These are phyloP conservation scores for Trypanosoma brucei DNA, from an alignment of 208 protist species.

Conservation along the genomic window DNA sequence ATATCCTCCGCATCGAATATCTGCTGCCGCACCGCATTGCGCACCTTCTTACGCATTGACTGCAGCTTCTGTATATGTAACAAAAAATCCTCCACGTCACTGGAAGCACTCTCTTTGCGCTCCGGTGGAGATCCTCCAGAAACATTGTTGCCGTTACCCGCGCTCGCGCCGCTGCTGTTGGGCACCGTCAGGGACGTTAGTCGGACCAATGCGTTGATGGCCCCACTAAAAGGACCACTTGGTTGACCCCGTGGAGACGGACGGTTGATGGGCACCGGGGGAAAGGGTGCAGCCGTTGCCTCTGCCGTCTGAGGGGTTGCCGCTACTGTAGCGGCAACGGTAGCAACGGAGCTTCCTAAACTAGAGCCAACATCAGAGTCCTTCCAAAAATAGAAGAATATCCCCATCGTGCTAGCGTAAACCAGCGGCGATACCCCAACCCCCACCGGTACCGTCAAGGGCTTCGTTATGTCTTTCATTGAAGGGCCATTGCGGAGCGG, in stretches of 20 bases:
- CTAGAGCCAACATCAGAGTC: neutral
- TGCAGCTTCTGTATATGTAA: constrained; percentile 57
- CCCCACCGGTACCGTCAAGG: constrained; percentile 1
- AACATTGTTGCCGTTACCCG: neutral
- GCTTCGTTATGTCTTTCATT: constrained; percentile 7
- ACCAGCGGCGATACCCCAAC: constrained; percentile 8
- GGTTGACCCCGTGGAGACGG: neutral
- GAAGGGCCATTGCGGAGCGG: constrained; percentile 2
- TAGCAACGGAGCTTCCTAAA: neutral
- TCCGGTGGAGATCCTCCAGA: neutral
- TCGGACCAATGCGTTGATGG: neutral
- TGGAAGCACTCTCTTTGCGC: neutral
- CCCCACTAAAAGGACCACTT: neutral
- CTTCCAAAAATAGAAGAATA: constrained; percentile 21
- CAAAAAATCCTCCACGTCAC: constrained; percentile 17
- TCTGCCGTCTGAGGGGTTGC: too few species aligned
- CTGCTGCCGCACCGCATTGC: constrained; percentile 68
- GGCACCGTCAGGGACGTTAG: constrained; percentile 1
- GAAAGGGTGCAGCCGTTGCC: too few species aligned
- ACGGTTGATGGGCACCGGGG: neutral
- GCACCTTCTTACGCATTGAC: constrained; percentile 46
- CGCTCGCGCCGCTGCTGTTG: neutral
- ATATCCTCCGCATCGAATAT: constrained; percentile 87
- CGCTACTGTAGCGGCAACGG: neutral
- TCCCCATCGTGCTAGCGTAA: constrained; percentile 11